Evolutionary conservation across 352 stramenopile genomes (phyloP).

Genomic region (Globisporangium nagaii): DNA sequence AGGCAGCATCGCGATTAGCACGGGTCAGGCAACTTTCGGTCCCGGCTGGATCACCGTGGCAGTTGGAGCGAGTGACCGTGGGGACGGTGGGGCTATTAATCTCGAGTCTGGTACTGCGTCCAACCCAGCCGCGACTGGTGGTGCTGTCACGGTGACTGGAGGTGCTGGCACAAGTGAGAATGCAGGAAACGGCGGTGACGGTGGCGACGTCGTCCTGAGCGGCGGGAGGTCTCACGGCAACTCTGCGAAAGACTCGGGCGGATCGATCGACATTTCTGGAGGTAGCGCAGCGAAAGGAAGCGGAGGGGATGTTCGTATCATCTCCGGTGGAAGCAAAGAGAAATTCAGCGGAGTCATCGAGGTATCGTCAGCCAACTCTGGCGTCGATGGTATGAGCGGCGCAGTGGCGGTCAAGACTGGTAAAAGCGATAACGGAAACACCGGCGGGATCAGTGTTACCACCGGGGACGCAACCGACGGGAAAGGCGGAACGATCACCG

Average conservation of each 20-base stretch:
- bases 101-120: conserved; percentile 45
- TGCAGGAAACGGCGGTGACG: conserved; percentile 66
- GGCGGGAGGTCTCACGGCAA: conserved; percentile 50
- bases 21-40: conserved; percentile 29
- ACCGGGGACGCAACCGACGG: conserved; percentile 49
- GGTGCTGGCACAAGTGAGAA: conserved; percentile 60
- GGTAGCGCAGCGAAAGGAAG: conserved; percentile 44
- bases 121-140: conserved; percentile 43
- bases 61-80: conserved; percentile 35
- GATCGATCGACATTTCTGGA: conserved; percentile 39
- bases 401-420: conserved; percentile 40
- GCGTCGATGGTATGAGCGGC: conserved; percentile 51
- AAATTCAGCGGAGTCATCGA: conserved; percentile 48
- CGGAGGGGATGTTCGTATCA: conserved; percentile 40
- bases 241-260: conserved; percentile 49
- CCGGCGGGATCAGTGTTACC: conserved; percentile 28
- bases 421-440: conserved; percentile 28
- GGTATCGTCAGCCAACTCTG: conserved; percentile 45
- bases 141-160: conserved; percentile 34
- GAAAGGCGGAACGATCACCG: conserved; percentile 48
- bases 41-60: conserved; percentile 33
- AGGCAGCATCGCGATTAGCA: conserved; percentile 41
- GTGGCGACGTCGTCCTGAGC: conserved; percentile 37
- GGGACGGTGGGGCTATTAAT: conserved; percentile 46
- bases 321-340: conserved; percentile 40